Conservation (phyloP, 73 alveolate genomes). For the Paramecium tetraurelia region DNA sequence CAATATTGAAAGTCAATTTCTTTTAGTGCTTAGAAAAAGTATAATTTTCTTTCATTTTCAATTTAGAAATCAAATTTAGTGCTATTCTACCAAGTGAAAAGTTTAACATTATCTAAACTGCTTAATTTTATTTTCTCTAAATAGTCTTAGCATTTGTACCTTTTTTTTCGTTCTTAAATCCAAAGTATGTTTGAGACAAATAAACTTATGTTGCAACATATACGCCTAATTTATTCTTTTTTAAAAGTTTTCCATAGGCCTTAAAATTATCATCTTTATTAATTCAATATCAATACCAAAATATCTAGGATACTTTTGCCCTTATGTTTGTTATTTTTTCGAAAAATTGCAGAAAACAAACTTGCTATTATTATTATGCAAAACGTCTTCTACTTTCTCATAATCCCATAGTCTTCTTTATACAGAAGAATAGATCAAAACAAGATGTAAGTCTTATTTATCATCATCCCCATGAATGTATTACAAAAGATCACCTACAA, state of each 20-base stretch:
- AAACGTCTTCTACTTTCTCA: not conserved
- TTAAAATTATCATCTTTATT: not conserved
- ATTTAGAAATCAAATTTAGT: constrained; percentile 1
- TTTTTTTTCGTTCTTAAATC: not conserved
- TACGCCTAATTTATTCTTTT: not conserved
- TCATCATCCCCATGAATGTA: not conserved
- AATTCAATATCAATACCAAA: not conserved
- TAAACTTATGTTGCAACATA: not conserved
- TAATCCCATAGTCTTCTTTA: not conserved
- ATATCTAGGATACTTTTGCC: not conserved
- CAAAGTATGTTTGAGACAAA: not conserved
- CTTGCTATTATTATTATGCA: not conserved
- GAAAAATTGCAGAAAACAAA: not conserved
- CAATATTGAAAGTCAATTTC: not conserved
- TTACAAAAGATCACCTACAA: not conserved
- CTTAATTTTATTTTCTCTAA: not conserved
- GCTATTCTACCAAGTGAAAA: not conserved
- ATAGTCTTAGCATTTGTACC: not conserved
- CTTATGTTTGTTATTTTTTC: not conserved
- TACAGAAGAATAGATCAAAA: not conserved
- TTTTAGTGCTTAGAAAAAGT: not conserved
- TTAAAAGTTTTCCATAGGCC: not conserved
- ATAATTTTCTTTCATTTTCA: not conserved
- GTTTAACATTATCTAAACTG: not conserved
- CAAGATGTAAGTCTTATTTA: not conserved